phyloP scores from a whole-genome alignment of 176 grass and related monocot species.

The Calamus simplicifolius region DNA sequence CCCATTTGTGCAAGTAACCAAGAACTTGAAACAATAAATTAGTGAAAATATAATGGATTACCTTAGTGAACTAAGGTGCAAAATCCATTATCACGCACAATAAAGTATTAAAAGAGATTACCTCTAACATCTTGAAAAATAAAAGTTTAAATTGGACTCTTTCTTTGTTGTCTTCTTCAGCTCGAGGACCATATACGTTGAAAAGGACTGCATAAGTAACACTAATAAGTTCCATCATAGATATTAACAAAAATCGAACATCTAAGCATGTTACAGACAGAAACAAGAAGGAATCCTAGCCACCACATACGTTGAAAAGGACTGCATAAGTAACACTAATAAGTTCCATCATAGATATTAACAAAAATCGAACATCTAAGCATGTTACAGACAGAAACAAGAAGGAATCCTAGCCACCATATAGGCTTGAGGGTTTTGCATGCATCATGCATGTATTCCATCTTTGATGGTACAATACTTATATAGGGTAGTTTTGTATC shows the following conservation, averaged over 20 bases:
- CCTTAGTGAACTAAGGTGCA: too few species aligned
- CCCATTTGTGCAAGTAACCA: too few species aligned
- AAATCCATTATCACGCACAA: not conserved
- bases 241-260: conserved; percentile 2
- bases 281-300: too few species aligned
- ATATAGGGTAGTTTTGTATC: too few species aligned
- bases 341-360: conserved; percentile 4
- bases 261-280: conserved; percentile 4
- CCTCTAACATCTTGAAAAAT: conserved; percentile 89
- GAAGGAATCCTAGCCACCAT: too few species aligned
- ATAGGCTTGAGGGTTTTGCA: too few species aligned
- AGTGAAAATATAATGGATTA: too few species aligned
- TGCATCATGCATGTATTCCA: too few species aligned
- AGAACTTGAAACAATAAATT: too few species aligned
- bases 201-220: conserved; percentile 62
- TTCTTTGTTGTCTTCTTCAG: conserved; percentile 63
- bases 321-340: conserved; percentile 34
- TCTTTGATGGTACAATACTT: too few species aligned
- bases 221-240: not conserved
- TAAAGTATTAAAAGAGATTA: conserved; percentile 13
- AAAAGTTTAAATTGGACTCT: conserved; percentile 71
- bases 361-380: conserved; percentile 4
- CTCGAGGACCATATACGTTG: conserved; percentile 92
- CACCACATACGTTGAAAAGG: conserved; percentile 26
- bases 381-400: not conserved